Evolutionary conservation across 2,329 filamentous ascomycete species (phyloP), one percentile per base, ranked within the genome.

Genomic region (Aspergillus sp.): DNA sequence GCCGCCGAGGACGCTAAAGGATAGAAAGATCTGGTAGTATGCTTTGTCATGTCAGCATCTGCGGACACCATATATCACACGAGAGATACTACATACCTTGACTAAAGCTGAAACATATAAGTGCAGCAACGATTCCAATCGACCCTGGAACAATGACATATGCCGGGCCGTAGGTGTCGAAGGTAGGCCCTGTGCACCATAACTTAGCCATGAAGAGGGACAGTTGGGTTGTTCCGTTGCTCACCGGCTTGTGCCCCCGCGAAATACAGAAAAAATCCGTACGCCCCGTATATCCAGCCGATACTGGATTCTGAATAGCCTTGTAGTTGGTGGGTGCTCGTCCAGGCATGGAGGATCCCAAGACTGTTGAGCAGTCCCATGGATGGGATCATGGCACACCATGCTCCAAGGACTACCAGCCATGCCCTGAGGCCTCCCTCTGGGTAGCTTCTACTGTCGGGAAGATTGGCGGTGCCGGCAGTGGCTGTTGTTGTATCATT

Each of bases 371-470:
- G 57, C 19, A 76, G 36, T 5, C 76, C 76, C 53, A 77, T 72
- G 3, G 67, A 68, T 10, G 69, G 67, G 20, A 74, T 61, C 57
- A 77, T 72, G 21, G 54, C 52, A 31, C 58, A 60, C 61, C 69
- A 76, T 14, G 73, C 67, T 5, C 74, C 76, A 2, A 71, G 54
- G 0, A 76, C 76, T 1, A 76, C 73, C 0, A 72, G 65, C 73
- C 76, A 78, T 31, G 76, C 74, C 38, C 60, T 54, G 2, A 66
- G 53, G 0, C 75, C 75, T 14, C 76, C 75, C 53, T 78, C 76
- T 0, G 76, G 75, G 16, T 58, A 60, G 13, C 21, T 3, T 23
- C 6, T 6, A 23, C 6, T 23, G 3, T 23, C 21, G 21, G 21
- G 21, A 23, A 6, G 3, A 4, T 23, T 23, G 21, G 21, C 4